Conservation (phyloP, 202 grass and related monocot species). For the Hordeum pubiflorum region DNA sequence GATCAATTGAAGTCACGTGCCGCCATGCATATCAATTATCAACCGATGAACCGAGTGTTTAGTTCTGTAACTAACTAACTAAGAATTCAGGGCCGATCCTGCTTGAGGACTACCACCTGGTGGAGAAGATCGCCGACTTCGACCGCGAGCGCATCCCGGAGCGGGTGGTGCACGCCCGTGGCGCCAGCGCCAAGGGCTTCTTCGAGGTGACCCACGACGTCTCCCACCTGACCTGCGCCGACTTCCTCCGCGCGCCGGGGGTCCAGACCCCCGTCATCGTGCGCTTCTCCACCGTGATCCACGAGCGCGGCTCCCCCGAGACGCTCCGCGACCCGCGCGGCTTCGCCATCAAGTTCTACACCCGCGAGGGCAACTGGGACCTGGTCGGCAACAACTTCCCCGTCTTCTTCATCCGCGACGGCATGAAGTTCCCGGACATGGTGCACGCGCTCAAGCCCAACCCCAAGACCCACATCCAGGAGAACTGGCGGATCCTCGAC, state of each 20-base stretch:
- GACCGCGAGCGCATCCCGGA: constrained; percentile 92
- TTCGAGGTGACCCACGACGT: constrained; percentile 98
- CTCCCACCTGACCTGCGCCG: constrained; percentile 81
- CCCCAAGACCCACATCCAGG: constrained; percentile 87
- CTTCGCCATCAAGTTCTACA: constrained; percentile 99
- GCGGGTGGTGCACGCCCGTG: constrained; percentile 86
- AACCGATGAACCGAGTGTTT: too few species aligned
- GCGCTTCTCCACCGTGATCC: constrained; percentile 97
- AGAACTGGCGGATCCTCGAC: constrained; percentile 93
- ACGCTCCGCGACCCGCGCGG: constrained; percentile 90
- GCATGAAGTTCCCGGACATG: constrained; percentile 99
- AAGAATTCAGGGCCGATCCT: constrained; percentile 63
- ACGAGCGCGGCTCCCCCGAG: constrained; percentile 93
- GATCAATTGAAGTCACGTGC: neutral
- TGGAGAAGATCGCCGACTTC: constrained; percentile 89
- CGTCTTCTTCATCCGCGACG: constrained; percentile 95
- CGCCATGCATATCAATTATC: too few species aligned
- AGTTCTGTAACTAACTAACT: too few species aligned
- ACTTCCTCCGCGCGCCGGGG: constrained; percentile 75
- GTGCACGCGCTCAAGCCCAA: constrained; percentile 97
- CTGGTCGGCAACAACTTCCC: constrained; percentile 98
- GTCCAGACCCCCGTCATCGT: constrained; percentile 84
- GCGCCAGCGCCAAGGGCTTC: constrained; percentile 96
- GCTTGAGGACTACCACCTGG: constrained; percentile 93
- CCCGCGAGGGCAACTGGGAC: constrained; percentile 96